Conservation (phyloP, 2,329 filamentous ascomycete species). For the Xylaria sp. region DNA sequence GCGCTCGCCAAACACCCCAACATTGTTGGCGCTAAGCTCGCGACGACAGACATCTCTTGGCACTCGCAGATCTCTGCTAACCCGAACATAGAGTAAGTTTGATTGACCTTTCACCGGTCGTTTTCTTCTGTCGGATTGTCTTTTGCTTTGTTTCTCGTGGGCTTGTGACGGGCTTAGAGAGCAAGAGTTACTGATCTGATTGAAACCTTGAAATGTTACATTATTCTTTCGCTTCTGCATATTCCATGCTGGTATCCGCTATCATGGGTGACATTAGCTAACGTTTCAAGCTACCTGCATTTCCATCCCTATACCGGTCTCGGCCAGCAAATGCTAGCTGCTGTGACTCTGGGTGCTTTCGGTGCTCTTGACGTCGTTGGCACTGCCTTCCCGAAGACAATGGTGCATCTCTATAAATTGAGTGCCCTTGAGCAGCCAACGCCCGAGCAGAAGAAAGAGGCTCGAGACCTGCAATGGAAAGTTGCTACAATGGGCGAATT, state of each 20-base stretch:
- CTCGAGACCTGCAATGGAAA: conserved; percentile 67
- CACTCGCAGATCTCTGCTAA: conserved; percentile 72
- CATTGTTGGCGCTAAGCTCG: conserved; percentile 75
- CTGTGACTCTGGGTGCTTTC: conserved; percentile 70
- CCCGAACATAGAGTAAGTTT: conserved; percentile 60
- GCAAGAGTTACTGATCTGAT: not conserved
- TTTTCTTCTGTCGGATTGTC: not conserved
- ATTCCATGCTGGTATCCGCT: conserved; percentile 3
- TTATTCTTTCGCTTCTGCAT: conserved; percentile 2
- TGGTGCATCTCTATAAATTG: conserved; percentile 67
- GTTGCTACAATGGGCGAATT: conserved; percentile 37
- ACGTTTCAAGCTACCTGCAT: conserved; percentile 55
- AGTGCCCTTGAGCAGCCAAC: conserved; percentile 51
- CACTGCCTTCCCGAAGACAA: conserved; percentile 71
- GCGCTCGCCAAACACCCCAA: conserved; percentile 69
- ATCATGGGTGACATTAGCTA: conserved; percentile 14
- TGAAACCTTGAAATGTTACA: not conserved
- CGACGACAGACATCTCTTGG: conserved; percentile 72
- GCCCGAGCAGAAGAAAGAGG: conserved; percentile 61
- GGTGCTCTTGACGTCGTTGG: conserved; percentile 75
- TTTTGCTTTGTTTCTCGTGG: not conserved
- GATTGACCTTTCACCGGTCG: conserved; percentile 47
- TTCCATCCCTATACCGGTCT: conserved; percentile 74
- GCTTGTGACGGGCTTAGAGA: not conserved
- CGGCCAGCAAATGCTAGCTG: conserved; percentile 73